Evolutionary conservation across 192 early-diverging fungal genomes (phyloP), one percentile per base, ranked within the genome.

Genomic region (Entrophospora sp.): DNA sequence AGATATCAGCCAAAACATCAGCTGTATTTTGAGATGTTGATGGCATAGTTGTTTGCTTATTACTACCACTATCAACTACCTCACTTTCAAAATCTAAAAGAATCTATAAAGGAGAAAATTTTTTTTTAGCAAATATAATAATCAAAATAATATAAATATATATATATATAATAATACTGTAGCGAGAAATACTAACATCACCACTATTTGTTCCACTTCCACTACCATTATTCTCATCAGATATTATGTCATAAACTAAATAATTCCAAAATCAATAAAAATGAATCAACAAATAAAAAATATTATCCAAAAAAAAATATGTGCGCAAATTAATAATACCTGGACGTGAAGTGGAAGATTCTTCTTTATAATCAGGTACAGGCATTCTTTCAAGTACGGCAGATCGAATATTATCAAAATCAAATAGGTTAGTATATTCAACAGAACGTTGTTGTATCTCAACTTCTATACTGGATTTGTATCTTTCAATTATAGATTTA

Each of bases 391-490:
- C 97, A 35, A 98, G 70, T n/a, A 93, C 82, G 28, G 86, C 89
- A 6, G 83, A 79, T 31, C 87, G 85, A 44, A 92, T 87, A 60
- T 52, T 45, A 55, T 90, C 76, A 73, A 89, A 79, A 45, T 87
- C 85, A 59, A 93, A 87, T 14, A 97, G 75, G 49, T 88, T 84
- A 12, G 75, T 79, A 69, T 87, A 97, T 77, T 99, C 97, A 7
- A 93, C 89, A 5, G 95, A 92, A 37, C 97, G 89, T 71, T 93
- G 86, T 71, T 99, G 97, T 51, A 94, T 86, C 75, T 99, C 97
- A 0, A 92, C 83, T 67, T 95, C 88, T 58, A 89, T 85, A 55
- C 90, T 88, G 7, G 77, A 79, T 34, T 75, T 78, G 66, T 88
- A 86, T 55, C 78, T 69, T 13, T 71, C 70, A 45, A 97, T 70